Evolutionary conservation across 495 filamentous ascomycete genomes (phyloP), one percentile per base, ranked within the genome.

Genomic region (Aspergillus campestris): DNA sequence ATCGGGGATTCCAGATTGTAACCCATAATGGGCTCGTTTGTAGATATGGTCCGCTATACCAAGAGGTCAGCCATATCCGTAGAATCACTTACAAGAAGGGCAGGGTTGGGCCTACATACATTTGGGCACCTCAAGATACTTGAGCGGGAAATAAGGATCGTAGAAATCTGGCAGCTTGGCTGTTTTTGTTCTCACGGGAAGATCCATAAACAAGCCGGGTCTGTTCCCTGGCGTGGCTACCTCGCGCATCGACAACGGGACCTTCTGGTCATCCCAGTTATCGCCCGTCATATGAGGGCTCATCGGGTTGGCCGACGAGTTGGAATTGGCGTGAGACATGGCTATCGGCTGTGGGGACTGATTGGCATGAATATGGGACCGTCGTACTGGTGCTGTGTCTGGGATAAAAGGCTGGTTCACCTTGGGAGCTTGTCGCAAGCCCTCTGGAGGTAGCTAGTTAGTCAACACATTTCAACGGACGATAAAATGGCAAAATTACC

Each of bases 1-100:
- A 15, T 80, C 78, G 10, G 77, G 72, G 24, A 94, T 80, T 0
- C 82, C 80, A 27, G 87, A 94, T 42, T 84, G 86, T 36, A 99
- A 72, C 0, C 89, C 81, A 42, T 71, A 74, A 37, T 91, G 79
- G 41, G 86, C 89, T 8, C 89, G 82, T 42, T 89, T 82, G 54
- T 95, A 96, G 40, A 96, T 94, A 59, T 91, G 63, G 48, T 67
- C 62, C 44, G 64, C 70, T 73, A 45, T 14, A 32, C 2, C 35
- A 8, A 24, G 39, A 10, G 7, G 32, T 46, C 31, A 53, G 52
- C n/a, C 29, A 39, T 27, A 12, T 12, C 13, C 13, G 9, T 3
- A 8, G 10, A 15, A 9, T 28, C 30, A 32, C 2, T 45, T 6
- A 31, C 11, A 31, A 38, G 18, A 31, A 12, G 14, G 32, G 15